These are phyloP conservation scores for Grosmannia clavigera DNA, from an alignment of 2,329 filamentous ascomycete genomes.

Conservation along the genomic window DNA sequence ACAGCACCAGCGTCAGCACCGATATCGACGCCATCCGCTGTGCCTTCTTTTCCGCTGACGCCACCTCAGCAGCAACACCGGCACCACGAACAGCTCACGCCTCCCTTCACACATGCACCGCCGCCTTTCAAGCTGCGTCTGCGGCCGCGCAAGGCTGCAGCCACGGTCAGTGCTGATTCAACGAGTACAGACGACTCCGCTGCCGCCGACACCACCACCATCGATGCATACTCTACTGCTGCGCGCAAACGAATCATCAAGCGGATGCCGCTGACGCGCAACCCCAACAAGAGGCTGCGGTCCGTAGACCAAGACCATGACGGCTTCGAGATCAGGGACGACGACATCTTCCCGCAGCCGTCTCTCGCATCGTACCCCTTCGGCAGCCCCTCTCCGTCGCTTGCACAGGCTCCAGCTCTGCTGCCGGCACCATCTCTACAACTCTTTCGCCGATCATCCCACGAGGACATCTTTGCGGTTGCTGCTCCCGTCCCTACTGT, in stretches of 20 bases:
- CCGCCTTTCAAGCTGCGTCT: conserved; percentile 42
- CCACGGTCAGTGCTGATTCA: conserved; percentile 13
- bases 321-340: conserved; percentile 21
- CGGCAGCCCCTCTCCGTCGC: background rate
- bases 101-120: conserved; percentile 24
- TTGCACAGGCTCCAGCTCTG: background rate
- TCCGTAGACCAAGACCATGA: conserved; percentile 30
- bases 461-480: too few species aligned
- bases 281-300: conserved; percentile 41
- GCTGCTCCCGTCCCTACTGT: background rate
- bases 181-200: conserved; percentile 6
- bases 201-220: background rate
- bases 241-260: conserved; percentile 38
- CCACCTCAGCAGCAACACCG: background rate
- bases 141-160: conserved; percentile 29
- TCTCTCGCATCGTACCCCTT: background rate
- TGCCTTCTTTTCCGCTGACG: conserved; percentile 17
- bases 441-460: background rate
- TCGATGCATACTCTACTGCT: background rate
- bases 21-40: conserved; percentile 7
- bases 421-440: background rate
- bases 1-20: conserved; percentile 28
- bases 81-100: conserved; percentile 36
- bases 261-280: conserved; percentile 30
- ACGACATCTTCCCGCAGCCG: background rate